Percentiles rank a stretch among this genome's conserved stretches.
Conservation (phyloP, 345 rosid species). For the Euclidium syriacum region DNA sequence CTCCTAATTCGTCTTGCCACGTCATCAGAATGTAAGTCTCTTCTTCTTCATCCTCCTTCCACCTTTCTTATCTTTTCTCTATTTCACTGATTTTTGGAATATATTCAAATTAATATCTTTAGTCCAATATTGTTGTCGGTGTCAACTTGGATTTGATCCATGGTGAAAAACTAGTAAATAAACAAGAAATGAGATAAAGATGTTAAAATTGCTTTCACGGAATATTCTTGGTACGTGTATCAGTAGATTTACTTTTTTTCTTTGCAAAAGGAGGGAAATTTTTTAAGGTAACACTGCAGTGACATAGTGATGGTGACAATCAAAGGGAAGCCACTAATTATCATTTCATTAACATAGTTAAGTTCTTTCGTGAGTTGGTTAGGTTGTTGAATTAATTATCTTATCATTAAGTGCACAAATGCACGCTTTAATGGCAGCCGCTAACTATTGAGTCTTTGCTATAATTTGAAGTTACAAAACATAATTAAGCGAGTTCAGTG, state of each 20-base stretch:
- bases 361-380: background rate
- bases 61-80: background rate
- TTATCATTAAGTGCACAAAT: background rate
- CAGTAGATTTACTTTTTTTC: background rate
- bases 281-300: background rate
- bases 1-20: conserved; percentile 53
- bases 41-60: background rate
- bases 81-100: background rate
- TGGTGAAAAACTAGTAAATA: background rate
- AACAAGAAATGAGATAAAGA: background rate
- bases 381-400: background rate
- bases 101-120: background rate
- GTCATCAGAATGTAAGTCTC: conserved; percentile 50
- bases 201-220: background rate
- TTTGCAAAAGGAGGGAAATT: background rate
- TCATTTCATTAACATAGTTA: too few species aligned
- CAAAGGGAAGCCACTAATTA: background rate
- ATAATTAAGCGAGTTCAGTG: background rate
- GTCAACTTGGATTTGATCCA: background rate
- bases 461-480: too few species aligned
- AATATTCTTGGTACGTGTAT: background rate
- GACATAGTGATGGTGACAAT: background rate
- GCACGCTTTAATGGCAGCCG: background rate
- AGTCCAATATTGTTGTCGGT: conserved; percentile 10
- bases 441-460: background rate